phyloP scores from a whole-genome alignment of 2,329 filamentous ascomycete species.

The Cercospora janseana region DNA sequence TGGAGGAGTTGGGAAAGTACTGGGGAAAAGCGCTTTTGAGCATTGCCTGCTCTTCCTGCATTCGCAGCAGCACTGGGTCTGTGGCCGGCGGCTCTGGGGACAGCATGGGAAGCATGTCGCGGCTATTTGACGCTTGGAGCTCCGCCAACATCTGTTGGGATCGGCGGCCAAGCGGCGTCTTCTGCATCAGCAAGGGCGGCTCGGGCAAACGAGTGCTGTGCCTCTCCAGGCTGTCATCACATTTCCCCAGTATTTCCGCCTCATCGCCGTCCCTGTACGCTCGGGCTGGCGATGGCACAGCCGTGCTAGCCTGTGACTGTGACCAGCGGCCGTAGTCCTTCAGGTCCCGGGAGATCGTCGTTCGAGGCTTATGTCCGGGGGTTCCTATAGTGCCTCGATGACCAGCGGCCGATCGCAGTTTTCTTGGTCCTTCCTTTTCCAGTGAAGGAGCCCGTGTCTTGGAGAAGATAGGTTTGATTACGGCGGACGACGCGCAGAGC shows the following conservation, averaged over 20 bases:
- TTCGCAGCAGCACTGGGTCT: constrained; percentile 3
- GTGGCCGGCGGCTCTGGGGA: constrained; percentile 7
- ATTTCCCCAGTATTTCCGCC: constrained; percentile 6
- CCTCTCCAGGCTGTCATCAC: constrained; percentile 11
- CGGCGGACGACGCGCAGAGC: constrained; percentile 34
- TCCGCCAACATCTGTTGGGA: constrained; percentile 6
- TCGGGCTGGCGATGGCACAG: background rate
- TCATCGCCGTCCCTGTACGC: constrained; percentile 2
- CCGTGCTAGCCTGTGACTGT: constrained; percentile 7
- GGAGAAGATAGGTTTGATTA: constrained; percentile 26
- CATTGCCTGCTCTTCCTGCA: constrained; percentile 7
- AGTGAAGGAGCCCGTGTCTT: constrained; percentile 18
- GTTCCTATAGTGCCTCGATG: constrained; percentile 8
- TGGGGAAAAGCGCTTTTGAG: constrained; percentile 5
- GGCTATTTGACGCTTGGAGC: constrained; percentile 10
- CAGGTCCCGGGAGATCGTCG: constrained; percentile 11
- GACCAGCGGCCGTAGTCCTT: constrained; percentile 17
- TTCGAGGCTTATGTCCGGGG: constrained; percentile 3
- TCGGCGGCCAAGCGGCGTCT: constrained; percentile 4
- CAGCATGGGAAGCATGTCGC: constrained; percentile 11
- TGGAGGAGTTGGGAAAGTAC: constrained; percentile 3
- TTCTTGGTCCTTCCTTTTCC: constrained; percentile 5
- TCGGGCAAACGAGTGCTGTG: constrained; percentile 16
- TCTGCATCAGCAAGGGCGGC: constrained; percentile 7
- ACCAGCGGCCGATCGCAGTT: constrained; percentile 8